Percentiles rank a stretch among this genome's conserved stretches.
phyloP scores from a whole-genome alignment of 2,329 filamentous ascomycete genomes.

The Talaromyces sp. region DNA sequence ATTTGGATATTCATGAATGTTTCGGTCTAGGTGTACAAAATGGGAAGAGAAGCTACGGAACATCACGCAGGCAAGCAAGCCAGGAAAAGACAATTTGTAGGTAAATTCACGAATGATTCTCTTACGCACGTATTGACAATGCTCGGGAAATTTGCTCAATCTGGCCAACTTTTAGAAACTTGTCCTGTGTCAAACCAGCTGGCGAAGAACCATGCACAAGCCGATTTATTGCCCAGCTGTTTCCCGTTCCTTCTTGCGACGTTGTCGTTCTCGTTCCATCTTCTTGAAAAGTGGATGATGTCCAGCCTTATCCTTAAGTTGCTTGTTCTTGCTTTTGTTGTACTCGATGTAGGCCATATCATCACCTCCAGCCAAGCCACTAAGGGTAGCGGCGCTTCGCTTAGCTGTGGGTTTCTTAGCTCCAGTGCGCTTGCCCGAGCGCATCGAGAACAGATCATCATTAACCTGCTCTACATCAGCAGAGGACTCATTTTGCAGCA shows the following conservation, averaged over 20 bases:
- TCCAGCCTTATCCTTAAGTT: conserved; percentile 64
- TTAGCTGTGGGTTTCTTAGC: conserved; percentile 63
- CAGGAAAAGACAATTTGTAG: not conserved
- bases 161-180: not conserved
- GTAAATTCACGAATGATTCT: too few relatives aligned
- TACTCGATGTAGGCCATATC: conserved; percentile 96
- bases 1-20: not conserved
- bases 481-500: conserved; percentile 80
- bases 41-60: too few relatives aligned
- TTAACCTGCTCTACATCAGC: conserved; percentile 70
- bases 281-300: conserved; percentile 68
- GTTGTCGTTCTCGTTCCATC: conserved; percentile 63
- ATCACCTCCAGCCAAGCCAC: conserved; percentile 85
- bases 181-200: not conserved
- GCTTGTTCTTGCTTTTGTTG: conserved; percentile 72
- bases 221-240: not conserved
- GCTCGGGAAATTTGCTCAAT: not conserved
- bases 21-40: not conserved
- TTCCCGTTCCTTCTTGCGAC: conserved; percentile 53
- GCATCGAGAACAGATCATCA: conserved; percentile 67
- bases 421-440: conserved; percentile 46
- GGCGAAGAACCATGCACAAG: too few relatives aligned
- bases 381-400: conserved; percentile 81
- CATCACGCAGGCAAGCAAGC: not conserved
- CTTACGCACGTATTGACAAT: too few relatives aligned